phyloP scores from a whole-genome alignment of 2,329 filamentous ascomycete species.

The Raffaelea ambrosiae region DNA sequence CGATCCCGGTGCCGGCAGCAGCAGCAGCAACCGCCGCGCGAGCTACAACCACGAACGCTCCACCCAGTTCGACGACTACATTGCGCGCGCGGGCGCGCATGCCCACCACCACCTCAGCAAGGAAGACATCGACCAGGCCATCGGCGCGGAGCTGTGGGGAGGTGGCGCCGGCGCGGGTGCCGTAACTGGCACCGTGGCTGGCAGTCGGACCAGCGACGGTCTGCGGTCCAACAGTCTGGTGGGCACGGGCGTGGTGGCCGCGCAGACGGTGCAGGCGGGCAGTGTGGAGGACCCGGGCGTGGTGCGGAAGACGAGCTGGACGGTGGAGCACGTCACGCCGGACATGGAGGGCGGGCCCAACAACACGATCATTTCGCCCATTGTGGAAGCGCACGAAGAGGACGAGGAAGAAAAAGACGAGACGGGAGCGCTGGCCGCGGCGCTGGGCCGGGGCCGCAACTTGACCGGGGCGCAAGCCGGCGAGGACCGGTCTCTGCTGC shows the following conservation, averaged over 20 bases:
- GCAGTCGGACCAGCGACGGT: no score
- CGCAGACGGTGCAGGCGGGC: conserved; percentile 3
- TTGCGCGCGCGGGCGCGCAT: conserved; percentile 10
- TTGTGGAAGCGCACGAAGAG: not conserved
- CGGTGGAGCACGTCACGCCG: no score
- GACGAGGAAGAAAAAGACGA: not conserved
- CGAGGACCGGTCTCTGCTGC: conserved; percentile 8
- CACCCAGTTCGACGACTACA: conserved; percentile 19
- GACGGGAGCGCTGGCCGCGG: not conserved
- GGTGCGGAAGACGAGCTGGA: no score
- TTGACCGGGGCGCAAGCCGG: not conserved
- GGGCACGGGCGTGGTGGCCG: conserved; percentile 13
- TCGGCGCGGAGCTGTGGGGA: conserved; percentile 24
- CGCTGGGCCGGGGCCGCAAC: not conserved
- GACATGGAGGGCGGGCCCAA: no score
- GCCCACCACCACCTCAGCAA: no score
- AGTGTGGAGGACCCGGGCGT: no score
- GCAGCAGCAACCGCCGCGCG: no score
- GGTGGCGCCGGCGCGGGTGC: not conserved
- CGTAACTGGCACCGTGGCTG: conserved; percentile 1
- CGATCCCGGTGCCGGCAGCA: not conserved
- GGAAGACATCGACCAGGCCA: conserved; percentile 21
- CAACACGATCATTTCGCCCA: not conserved
- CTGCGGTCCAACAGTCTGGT: conserved; percentile 19
- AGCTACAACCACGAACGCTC: conserved; percentile 20